Evolutionary conservation across 257 asterid genomes (phyloP).

Genomic region (Nicotiana undulata): DNA sequence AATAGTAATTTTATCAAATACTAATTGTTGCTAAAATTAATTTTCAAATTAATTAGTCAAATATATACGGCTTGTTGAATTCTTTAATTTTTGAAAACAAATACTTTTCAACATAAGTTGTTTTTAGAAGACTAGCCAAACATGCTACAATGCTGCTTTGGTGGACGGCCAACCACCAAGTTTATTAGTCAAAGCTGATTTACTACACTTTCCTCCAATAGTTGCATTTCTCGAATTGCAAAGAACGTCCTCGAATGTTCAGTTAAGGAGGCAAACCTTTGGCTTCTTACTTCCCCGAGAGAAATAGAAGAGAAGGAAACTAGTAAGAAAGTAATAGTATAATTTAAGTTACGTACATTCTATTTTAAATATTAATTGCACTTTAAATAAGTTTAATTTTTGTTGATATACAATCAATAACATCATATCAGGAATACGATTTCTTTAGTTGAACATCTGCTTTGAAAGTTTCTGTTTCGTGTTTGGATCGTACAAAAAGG

Average conservation of each 20-base stretch:
- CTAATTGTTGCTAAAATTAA: too few species aligned
- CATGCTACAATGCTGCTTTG: not conserved
- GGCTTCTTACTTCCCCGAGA: not conserved
- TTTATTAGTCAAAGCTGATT: not conserved
- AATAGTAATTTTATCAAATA: too few species aligned
- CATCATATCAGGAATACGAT: not conserved
- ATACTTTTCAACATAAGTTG: not conserved
- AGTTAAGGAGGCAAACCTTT: not conserved
- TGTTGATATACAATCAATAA: not conserved
- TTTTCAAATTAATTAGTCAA: too few species aligned
- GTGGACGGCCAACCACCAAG: not conserved
- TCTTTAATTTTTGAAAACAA: too few species aligned
- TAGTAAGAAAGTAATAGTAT: not conserved
- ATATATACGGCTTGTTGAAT: accelerated
- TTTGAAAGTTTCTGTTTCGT: too few species aligned
- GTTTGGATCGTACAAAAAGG: not conserved
- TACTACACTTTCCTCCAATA: not conserved
- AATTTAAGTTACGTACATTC: not conserved
- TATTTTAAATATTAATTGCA: not conserved
- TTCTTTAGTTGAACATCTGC: not conserved
- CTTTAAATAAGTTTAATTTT: not conserved
- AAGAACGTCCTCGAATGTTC: not conserved
- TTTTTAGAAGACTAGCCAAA: not conserved
- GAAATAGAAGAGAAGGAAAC: not conserved
- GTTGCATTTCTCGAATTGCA: not conserved